Conservation (phyloP, 1,284 basidiomycete species). For the Coniophora puteana region DNA sequence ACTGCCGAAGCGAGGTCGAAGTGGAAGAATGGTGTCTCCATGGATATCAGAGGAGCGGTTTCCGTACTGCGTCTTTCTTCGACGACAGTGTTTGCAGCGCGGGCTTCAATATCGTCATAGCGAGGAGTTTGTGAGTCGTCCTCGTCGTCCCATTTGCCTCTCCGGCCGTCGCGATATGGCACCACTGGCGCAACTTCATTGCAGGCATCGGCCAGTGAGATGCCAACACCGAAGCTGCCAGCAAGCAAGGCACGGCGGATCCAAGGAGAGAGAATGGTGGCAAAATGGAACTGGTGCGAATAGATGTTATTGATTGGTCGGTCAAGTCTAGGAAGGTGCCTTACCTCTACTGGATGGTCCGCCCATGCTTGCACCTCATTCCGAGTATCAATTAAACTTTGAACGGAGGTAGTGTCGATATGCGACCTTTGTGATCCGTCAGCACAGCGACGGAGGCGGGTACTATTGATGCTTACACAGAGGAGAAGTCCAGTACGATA, state of each 20-base stretch:
- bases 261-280: slow-evolving; percentile 90
- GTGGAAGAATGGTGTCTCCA: slow-evolving; percentile 85
- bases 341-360: slow-evolving; percentile 74
- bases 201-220: slow-evolving; percentile 36
- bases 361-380: slow-evolving; percentile 87
- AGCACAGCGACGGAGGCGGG: not conserved
- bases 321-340: slow-evolving; percentile 9
- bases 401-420: slow-evolving; percentile 86
- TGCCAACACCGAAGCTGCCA: slow-evolving; percentile 78
- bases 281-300: slow-evolving; percentile 75
- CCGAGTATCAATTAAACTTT: slow-evolving; percentile 88
- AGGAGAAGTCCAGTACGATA: slow-evolving; percentile 89
- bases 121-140: slow-evolving; percentile 5
- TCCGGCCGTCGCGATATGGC: slow-evolving; percentile 47
- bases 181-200: slow-evolving; percentile 76
- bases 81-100: slow-evolving; percentile 17
- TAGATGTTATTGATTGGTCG: not conserved
- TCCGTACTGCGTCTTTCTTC: slow-evolving; percentile 8
- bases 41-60: slow-evolving; percentile 40
- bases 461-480: slow-evolving; percentile 57
- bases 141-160: slow-evolving; percentile 17
- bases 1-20: slow-evolving; percentile 77
- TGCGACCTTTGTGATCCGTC: slow-evolving; percentile 48
- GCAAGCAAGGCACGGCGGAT: slow-evolving; percentile 86
- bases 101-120: slow-evolving; percentile 36